Evolutionary conservation across 2,329 filamentous ascomycete species (phyloP), one percentile per base, ranked within the genome.

Genomic region (Trichoderma harzianum): DNA sequence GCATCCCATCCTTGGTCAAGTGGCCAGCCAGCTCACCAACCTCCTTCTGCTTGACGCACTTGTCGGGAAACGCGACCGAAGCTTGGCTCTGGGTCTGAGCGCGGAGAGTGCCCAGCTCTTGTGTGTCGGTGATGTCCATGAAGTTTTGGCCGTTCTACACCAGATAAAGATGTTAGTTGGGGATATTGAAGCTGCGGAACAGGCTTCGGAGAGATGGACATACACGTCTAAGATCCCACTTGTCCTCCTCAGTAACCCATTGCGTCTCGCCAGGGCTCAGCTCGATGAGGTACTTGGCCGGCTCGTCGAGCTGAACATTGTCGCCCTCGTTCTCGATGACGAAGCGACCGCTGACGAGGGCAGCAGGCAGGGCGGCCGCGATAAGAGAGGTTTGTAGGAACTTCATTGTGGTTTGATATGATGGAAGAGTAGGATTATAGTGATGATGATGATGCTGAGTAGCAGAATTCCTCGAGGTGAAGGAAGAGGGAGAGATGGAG

Each of bases 171-270:
- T 0, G 69, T 71, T 21, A 67, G 69, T 51, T 7, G 2, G 30
- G 2, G 24, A 32, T 39, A 12, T 14, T 18, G 5, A 21, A 21
- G 14, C 16, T 12, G 5, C 10, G 39, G 30, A 53, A 53, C 26
- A 39, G 10, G 36, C 10, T 14, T 14, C 10, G 2, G 21, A 8
- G 7, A 58, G 5, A 68, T 21, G 28, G 14, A 83, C 89, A 72
- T 87, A 97, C 94, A 76, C 94, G 87, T 78, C 92, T 91, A 74
- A 98, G 84, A 81, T 91, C 90, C 94, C 95, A 98, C 83, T 98
- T 99, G 84, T 98, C 91, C 43, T 97, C 93, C 78, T 98, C 95
- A 0, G 93, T 97, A 36, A 98, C 91, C 92, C 93, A 96, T 86
- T 88, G 85, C 28, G 91, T 95, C 79, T 95, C 87, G 70, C 93